A percentile compares a stretch with the other conserved stretches of the same genome.
phyloP scores from a whole-genome alignment of 2,329 filamentous ascomycete genomes.

The Magnaporthiopsis poae region DNA sequence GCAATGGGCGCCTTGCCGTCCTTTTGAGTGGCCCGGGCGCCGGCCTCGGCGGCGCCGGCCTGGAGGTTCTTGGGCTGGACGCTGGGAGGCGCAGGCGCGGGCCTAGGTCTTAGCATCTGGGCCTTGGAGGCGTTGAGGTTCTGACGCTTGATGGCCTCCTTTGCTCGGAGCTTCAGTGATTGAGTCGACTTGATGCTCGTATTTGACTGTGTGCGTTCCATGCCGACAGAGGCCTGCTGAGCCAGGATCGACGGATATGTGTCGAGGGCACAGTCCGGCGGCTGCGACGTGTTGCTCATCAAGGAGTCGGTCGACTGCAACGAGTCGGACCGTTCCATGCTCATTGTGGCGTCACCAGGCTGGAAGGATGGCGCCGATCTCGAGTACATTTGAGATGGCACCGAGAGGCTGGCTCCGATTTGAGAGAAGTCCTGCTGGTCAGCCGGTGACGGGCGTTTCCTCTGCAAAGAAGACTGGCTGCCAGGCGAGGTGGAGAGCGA shows the following conservation, averaged over 20 bases:
- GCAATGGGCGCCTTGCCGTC: constrained; percentile 33
- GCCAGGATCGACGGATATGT: constrained; percentile 8
- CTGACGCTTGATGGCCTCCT: constrained; percentile 37
- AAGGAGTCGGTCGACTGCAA: constrained; percentile 5
- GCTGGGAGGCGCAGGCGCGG: constrained; percentile 11
- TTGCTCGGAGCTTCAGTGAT: constrained; percentile 37
- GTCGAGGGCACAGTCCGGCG: background rate
- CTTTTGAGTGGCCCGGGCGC: constrained; percentile 17
- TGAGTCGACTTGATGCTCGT: constrained; percentile 28
- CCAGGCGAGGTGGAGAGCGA: background rate
- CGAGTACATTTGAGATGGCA: constrained; percentile 22
- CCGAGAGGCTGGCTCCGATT: constrained; percentile 27
- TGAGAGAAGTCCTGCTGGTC: constrained; percentile 21
- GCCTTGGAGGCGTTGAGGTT: constrained; percentile 29
- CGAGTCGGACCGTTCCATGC: constrained; percentile 37
- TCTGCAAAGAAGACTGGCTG: background rate
- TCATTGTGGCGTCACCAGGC: constrained; percentile 18
- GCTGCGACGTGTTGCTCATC: constrained; percentile 1
- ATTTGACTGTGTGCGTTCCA: constrained; percentile 38
- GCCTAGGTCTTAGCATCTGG: constrained; percentile 35
- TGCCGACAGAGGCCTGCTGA: constrained; percentile 8
- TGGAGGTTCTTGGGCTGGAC: constrained; percentile 19
- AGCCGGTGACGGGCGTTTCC: constrained; percentile 3
- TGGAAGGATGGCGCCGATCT: constrained; percentile 18
- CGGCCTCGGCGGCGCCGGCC: constrained; percentile 14